Conservation (phyloP, 768 basidiomycete genomes). For the Pluteus cervinus region DNA sequence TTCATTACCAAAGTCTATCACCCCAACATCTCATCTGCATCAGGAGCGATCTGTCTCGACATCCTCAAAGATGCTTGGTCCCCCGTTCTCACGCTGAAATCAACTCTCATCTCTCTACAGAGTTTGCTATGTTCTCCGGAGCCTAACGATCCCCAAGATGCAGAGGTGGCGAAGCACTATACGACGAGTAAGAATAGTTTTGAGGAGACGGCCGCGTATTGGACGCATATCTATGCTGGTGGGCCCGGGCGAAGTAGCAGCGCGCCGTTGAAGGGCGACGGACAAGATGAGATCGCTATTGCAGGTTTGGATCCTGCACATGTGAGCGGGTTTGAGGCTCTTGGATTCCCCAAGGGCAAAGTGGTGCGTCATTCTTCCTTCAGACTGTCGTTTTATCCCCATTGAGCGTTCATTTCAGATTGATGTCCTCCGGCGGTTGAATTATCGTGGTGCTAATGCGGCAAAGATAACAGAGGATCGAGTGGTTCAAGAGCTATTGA, state of each 20-base stretch:
- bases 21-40: conserved; percentile 91
- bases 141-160: conserved; percentile 95
- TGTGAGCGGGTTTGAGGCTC: conserved; percentile 75
- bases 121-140: conserved; percentile 90
- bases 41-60: conserved; percentile 93
- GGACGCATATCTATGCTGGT: conserved; percentile 90
- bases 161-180: conserved; percentile 96
- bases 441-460: conserved; percentile 81
- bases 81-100: conserved; percentile 92
- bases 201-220: conserved; percentile 88
- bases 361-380: conserved; percentile 55
- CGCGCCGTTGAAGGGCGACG: conserved; percentile 44
- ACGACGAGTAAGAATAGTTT: conserved; percentile 84
- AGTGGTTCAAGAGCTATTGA: conserved; percentile 82
- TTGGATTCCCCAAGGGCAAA: conserved; percentile 80
- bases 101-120: conserved; percentile 92
- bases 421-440: conserved; percentile 80
- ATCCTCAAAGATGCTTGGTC: conserved; percentile 90
- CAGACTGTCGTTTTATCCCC: conserved; percentile 3
- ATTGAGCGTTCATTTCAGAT: conserved; percentile 43
- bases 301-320: conserved; percentile 82
- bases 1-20: conserved; percentile 97
- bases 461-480: conserved; percentile 77
- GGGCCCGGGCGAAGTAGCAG: conserved; percentile 43
- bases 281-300: conserved; percentile 54